Evolutionary conservation across 2,329 filamentous ascomycete genomes (phyloP), one percentile per base, ranked within the genome.

Genomic region (Malbranchea cinnamomea): DNA sequence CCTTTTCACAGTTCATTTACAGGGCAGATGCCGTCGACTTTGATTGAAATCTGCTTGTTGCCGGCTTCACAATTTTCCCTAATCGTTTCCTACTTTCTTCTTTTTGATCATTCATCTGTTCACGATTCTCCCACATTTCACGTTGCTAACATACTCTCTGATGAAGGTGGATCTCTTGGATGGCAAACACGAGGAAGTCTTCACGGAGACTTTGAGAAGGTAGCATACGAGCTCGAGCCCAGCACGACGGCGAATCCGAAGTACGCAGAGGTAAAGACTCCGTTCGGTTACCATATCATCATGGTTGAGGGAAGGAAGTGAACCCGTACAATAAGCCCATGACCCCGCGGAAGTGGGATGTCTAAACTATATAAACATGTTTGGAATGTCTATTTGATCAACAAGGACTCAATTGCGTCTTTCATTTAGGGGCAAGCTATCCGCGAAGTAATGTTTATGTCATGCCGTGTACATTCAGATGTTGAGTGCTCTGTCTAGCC

Each of bases 291-390:
- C 56, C 72, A 76, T 52, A 67, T 77, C 39, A 63, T 76, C 30
- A 76, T 76, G 70, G 69, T 76, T 3, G 72, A 76, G 45, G 72
- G 71, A 28, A 57, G 71, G 47, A 74, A 72, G 49, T 73, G 37
- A 46, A 21, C 2, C n/a, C n/a, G n/a, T n/a, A n/a, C n/a, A n/a
- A n/a, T n/a, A n/a, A n/a, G n/a, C n/a, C 4, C 7, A 22, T 22
- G 11, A 24, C 23, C 10, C n/a, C 14, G 23, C n/a, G 23, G 23
- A 13, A 24, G 14, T 12, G n/a, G 20, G 20, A 22, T 22, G 20
- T 7, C 7, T 22, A 22, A 7, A 22, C 20, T 22, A 22, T n/a
- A 22, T 24, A 24, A 24, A 24, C 23, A 13, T n/a, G n/a, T n/a
- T n/a, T n/a, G n/a, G n/a, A n/a, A n/a, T n/a, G n/a, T n/a, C n/a